Conservation (phyloP, 331 rosid genomes). For the Telfairia occidentalis region DNA sequence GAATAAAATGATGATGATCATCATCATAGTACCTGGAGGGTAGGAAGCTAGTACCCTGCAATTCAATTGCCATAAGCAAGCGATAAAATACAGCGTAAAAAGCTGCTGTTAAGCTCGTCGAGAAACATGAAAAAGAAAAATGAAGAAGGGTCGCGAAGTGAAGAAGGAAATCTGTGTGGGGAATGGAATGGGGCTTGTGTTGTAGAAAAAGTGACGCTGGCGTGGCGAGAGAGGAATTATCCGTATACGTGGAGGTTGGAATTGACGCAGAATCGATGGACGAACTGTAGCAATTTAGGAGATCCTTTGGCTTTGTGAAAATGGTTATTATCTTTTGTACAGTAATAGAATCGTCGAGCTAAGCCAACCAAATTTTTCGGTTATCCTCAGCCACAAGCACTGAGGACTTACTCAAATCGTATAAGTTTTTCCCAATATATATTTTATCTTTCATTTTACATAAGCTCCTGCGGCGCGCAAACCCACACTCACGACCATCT, state of each 20-base stretch:
- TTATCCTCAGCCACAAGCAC: constrained; percentile 1
- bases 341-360: neutral
- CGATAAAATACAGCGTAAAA: neutral
- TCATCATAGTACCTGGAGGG: constrained; percentile 26
- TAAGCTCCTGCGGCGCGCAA: neutral
- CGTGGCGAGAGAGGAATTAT: constrained; percentile 28
- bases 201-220: constrained; percentile 4
- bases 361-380: neutral
- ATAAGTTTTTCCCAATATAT: neutral
- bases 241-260: constrained; percentile 37
- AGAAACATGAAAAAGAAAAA: neutral
- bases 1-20: neutral
- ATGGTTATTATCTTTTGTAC: neutral
- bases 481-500: neutral
- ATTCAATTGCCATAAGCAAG: constrained; percentile 29
- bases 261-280: constrained; percentile 19
- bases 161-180: neutral
- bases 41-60: constrained; percentile 23
- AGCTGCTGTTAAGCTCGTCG: neutral
- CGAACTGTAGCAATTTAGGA: neutral
- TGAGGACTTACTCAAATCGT: neutral
- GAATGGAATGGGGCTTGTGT: neutral
- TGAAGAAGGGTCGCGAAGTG: neutral
- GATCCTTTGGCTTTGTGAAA: neutral
- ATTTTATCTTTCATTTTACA: neutral